These are phyloP conservation scores for Thielaviopsis populi DNA, from an alignment of 2,329 filamentous ascomycete genomes.

Conservation along the genomic window DNA sequence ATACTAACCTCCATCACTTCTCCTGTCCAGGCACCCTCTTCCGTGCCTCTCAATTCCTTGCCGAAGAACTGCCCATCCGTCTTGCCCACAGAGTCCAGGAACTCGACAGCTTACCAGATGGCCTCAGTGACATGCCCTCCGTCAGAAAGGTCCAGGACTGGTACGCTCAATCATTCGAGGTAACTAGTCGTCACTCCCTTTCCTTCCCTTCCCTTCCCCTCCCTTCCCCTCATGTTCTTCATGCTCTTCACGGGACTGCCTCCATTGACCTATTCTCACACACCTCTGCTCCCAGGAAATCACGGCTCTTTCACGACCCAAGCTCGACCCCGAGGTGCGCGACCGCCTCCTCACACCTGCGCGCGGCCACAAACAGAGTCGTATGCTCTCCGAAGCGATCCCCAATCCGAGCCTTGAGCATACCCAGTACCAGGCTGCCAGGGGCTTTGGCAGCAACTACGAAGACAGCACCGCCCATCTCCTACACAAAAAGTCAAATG, in stretches of 20 bases:
- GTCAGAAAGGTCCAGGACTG: conserved; percentile 91
- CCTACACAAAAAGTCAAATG: conserved; percentile 33
- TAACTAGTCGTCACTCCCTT: conserved; percentile 30
- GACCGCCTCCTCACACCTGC: conserved; percentile 60
- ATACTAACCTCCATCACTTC: conserved; percentile 3
- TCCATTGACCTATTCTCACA: not conserved
- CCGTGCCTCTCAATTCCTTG: conserved; percentile 93
- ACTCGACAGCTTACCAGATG: conserved; percentile 80
- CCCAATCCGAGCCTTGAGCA: conserved; percentile 78
- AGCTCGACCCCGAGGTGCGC: conserved; percentile 58
- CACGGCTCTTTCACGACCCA: conserved; percentile 66
- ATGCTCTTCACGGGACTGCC: not conserved
- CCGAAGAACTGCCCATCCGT: conserved; percentile 93
- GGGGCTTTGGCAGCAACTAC: conserved; percentile 29
- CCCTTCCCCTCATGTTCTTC: not conserved
- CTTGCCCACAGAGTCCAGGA: conserved; percentile 94
- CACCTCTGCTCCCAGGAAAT: conserved; percentile 53
- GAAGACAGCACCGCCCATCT: conserved; percentile 34
- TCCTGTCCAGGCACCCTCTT: conserved; percentile 65
- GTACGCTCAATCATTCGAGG: conserved; percentile 99
- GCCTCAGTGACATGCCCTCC: conserved; percentile 93
- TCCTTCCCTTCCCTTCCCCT: not conserved
- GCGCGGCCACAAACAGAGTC: conserved; percentile 42
- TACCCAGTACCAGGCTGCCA: conserved; percentile 59
- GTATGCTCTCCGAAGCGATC: conserved; percentile 66